Evolutionary conservation across 805 yeast genomes (phyloP), one percentile per base, ranked within the genome.

Genomic region (Nakazawaea laoshanensis): DNA sequence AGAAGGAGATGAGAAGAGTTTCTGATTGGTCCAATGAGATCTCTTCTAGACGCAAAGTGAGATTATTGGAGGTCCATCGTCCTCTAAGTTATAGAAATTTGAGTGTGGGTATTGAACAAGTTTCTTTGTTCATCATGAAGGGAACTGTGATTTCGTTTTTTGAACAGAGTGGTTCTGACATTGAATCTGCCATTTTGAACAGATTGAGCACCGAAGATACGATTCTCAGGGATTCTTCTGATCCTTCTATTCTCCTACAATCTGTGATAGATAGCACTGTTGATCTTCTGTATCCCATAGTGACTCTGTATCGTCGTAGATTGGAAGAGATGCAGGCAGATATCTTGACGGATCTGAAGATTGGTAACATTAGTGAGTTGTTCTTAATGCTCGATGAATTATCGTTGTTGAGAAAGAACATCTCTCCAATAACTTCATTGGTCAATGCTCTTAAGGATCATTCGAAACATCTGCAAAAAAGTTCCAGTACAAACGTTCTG

Each of bases 351-450:
- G 60, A 56, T 27, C 78, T 81, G 1, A 65, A 65, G 18, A 52
- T 73, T 36, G 50, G 52, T 6, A 74, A 68, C 41, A 71, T 78
- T 0, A 63, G 67, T 28, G 67, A 70, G 12, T 47, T 74, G 24
- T 78, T 73, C 44, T 44, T 71, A 24, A 63, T 74, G 61, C 60
- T 63, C 20, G 69, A 72, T 21, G 81, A 74, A 40, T 50, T 74
- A 21, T 55, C 74, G 3, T 53, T 61, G 36, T 49, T 74, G 39
- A 53, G 68, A 32, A 55, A 70, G 25, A 53, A 67, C 2, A 58
- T 74, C 5, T 50, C 59, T 25, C 77, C 79, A 1, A 52, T 67
- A 2, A 58, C 71, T 11, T 50, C 70, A 4, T 46, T 72, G 41
- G 52, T 73, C 10, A 63, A 62, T 41, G 59, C 74, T 13, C 42